A percentile compares a stretch with the other conserved stretches of the same genome.
Evolutionary conservation across 1,284 basidiomycete species (phyloP).

Genomic region (Caloboletus firmus): DNA sequence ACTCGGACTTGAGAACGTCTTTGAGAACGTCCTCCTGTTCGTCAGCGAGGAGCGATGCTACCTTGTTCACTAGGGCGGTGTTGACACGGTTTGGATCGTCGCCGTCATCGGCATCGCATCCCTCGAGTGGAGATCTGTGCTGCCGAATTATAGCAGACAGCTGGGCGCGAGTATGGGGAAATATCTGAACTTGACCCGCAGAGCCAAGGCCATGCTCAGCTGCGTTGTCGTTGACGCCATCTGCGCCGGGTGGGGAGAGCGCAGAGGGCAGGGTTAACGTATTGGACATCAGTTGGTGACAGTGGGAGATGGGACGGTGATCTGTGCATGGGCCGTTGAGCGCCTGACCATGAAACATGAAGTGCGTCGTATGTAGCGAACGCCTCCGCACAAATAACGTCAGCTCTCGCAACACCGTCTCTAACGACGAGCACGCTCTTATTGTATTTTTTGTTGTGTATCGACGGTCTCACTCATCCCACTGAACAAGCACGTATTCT

Average conservation of each 20-base stretch:
- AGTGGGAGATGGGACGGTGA: conserved; percentile 20
- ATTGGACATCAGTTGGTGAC: conserved; percentile 27
- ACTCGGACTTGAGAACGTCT: conserved; percentile 65
- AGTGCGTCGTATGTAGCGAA: conserved; percentile 10
- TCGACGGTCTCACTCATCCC: conserved; percentile 47
- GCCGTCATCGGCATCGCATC: conserved; percentile 57
- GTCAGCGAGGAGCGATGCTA: conserved; percentile 70
- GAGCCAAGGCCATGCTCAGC: conserved; percentile 17
- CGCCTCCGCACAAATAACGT: conserved; percentile 26
- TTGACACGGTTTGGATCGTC: conserved; percentile 56
- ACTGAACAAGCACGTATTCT: conserved; percentile 72
- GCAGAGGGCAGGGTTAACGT: conserved; percentile 27
- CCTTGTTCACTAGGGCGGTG: conserved; percentile 60
- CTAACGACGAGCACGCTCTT: conserved; percentile 9
- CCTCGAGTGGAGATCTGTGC: conserved; percentile 53
- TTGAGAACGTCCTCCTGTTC: conserved; percentile 89
- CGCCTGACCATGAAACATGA: conserved; percentile 25
- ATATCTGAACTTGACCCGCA: conserved; percentile 43
- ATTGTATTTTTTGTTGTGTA: conserved; percentile 1
- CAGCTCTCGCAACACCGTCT: conserved; percentile 1
- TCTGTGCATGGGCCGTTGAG: conserved; percentile 26
- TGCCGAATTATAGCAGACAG: conserved; percentile 69
- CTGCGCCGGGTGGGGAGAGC: conserved; percentile 10
- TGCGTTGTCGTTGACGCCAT: conserved; percentile 21
- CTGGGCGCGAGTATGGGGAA: conserved; percentile 78